phyloP scores from a whole-genome alignment of 176 grass and related monocot genomes.

The Avena sativa region DNA sequence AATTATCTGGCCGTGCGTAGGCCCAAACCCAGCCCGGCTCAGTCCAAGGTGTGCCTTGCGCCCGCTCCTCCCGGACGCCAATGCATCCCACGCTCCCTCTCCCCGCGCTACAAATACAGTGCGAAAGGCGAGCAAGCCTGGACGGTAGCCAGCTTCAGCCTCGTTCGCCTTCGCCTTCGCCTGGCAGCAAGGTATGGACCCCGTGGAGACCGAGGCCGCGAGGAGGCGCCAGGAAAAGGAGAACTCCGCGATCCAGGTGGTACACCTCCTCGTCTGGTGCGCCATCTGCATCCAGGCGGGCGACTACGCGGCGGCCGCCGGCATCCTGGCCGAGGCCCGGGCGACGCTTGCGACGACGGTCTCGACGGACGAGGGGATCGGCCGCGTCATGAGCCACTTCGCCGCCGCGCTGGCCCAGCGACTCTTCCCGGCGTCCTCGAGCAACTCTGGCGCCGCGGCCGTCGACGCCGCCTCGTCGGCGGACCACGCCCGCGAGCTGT shows the following conservation, averaged over 20 bases:
- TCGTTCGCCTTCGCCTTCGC: constrained; percentile 8
- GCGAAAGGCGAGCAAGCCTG: background rate
- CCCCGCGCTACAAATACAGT: constrained; percentile 21
- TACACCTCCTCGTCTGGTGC: constrained; percentile 64
- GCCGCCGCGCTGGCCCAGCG: constrained; percentile 60
- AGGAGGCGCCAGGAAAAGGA: constrained; percentile 41
- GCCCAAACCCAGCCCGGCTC: no score
- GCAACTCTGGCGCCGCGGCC: background rate
- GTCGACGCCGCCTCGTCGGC: background rate
- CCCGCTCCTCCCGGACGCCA: no score
- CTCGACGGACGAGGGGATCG: constrained; percentile 52
- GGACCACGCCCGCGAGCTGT: constrained; percentile 29
- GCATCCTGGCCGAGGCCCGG: constrained; percentile 43
- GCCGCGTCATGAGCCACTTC: constrained; percentile 70
- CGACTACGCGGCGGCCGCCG: constrained; percentile 39
- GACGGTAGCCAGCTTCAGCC: background rate
- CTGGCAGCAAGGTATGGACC: constrained; percentile 15
- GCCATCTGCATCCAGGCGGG: constrained; percentile 55
- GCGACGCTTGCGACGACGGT: constrained; percentile 20
- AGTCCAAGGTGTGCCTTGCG: background rate
- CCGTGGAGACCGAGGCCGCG: background rate
- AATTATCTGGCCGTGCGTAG: no score
- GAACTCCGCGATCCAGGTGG: constrained; percentile 42
- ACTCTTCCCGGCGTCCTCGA: constrained; percentile 47
- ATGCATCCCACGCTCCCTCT: background rate